Conservation (phyloP, 306 rosid genomes). For the Macrotyloma uniflorum region DNA sequence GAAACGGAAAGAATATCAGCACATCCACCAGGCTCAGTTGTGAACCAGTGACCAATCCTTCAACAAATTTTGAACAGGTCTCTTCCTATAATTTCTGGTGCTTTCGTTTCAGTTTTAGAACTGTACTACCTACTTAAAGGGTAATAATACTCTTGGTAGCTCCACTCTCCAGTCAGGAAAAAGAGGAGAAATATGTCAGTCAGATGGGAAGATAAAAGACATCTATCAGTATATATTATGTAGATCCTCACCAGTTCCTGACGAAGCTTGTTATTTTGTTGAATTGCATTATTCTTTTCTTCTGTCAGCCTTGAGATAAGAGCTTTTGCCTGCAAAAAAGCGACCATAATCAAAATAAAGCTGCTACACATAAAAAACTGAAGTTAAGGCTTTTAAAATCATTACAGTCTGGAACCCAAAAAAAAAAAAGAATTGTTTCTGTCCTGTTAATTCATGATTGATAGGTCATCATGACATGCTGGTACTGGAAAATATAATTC, state of each 20-base stretch:
- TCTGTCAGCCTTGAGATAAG: constrained; percentile 66
- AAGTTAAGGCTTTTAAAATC: not conserved
- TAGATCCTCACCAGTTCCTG: constrained; percentile 81
- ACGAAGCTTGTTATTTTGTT: constrained; percentile 70
- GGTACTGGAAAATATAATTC: constrained; percentile 14
- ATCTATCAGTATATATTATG: not conserved
- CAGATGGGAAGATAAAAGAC: not conserved
- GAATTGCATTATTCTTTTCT: constrained; percentile 72
- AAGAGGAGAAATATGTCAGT: not conserved
- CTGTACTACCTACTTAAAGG: constrained; percentile 15
- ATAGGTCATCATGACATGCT: constrained; percentile 16
- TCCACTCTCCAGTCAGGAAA: not conserved
- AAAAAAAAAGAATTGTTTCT: not conserved
- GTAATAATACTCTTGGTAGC: constrained; percentile 2
- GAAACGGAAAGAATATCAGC: constrained; percentile 8
- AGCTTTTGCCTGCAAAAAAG: constrained; percentile 65
- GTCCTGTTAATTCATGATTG: not conserved
- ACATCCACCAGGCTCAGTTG: constrained; percentile 16
- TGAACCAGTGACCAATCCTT: constrained; percentile 8
- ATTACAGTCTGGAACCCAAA: not conserved
- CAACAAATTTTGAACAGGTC: not conserved
- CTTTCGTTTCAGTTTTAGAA: constrained; percentile 13
- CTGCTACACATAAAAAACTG: not conserved
- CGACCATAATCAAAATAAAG: not conserved
- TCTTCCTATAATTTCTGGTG: not conserved